Evolutionary conservation across 805 yeast genomes (phyloP).

Genomic region (Wickerhamiella australiensis): DNA sequence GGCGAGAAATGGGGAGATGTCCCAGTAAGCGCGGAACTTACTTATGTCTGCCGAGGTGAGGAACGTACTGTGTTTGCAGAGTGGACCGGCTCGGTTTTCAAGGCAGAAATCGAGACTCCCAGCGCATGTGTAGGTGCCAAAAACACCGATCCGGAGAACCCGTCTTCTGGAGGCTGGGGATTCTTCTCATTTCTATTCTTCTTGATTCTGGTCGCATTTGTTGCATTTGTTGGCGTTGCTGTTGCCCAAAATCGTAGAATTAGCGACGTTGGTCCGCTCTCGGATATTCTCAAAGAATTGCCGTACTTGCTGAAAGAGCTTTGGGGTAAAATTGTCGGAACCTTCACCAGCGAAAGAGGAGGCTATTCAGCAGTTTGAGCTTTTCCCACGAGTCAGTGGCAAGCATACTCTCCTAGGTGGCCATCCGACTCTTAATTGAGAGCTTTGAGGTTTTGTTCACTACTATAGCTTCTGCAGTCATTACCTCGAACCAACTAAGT

Average conservation of each 20-base stretch:
- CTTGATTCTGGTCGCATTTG: slow-evolving; percentile 54
- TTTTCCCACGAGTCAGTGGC: neutral
- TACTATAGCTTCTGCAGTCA: too few relatives aligned
- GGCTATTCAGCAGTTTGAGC: slow-evolving; percentile 83
- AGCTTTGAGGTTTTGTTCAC: too few relatives aligned
- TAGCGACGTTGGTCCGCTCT: slow-evolving; percentile 39
- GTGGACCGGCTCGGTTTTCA: slow-evolving; percentile 19
- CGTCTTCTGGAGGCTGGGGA: slow-evolving; percentile 49
- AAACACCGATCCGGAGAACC: slow-evolving; percentile 24
- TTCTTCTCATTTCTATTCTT: slow-evolving; percentile 76
- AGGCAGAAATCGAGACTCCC: slow-evolving; percentile 19
- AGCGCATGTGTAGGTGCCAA: slow-evolving; percentile 23
- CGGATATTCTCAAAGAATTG: slow-evolving; percentile 48
- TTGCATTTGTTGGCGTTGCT: slow-evolving; percentile 58
- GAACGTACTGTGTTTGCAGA: slow-evolving; percentile 4
- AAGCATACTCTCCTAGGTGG: too few relatives aligned
- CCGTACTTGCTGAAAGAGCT: slow-evolving; percentile 65
- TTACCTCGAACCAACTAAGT: too few relatives aligned
- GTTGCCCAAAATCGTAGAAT: slow-evolving; percentile 57
- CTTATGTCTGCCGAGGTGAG: slow-evolving; percentile 24
- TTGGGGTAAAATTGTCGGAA: slow-evolving; percentile 52
- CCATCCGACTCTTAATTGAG: too few relatives aligned
- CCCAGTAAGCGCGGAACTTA: slow-evolving; percentile 27
- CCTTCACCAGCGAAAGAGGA: slow-evolving; percentile 62
- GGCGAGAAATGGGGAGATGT: slow-evolving; percentile 63